phyloP scores from a whole-genome alignment of 129 eudicot genomes.

The Escallonia rubra region DNA sequence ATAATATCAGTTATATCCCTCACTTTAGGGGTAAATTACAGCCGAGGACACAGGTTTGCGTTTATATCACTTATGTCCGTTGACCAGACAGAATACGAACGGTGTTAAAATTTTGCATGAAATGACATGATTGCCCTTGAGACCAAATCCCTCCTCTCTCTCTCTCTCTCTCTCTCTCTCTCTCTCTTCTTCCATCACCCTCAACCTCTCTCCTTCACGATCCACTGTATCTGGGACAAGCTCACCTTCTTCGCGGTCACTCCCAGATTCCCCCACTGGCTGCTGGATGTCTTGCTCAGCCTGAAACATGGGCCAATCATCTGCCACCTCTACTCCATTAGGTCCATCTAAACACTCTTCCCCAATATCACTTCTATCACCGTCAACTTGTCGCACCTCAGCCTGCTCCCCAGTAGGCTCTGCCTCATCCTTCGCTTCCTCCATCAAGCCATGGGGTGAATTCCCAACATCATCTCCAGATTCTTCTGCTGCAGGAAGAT shows the following conservation, averaged over 20 bases:
- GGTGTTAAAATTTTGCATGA: no score
- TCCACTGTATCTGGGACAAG: constrained; percentile 39
- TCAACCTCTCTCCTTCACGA: no score
- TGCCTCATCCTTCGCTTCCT: constrained; percentile 7
- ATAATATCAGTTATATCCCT: no score
- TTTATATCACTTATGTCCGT: no score
- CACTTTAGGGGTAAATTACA: no score
- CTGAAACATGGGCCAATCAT: constrained; percentile 36
- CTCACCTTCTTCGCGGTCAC: constrained; percentile 89
- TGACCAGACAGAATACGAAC: no score
- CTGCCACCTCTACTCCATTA: constrained; percentile 34
- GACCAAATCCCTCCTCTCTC: no score
- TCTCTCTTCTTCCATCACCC: no score
- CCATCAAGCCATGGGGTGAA: constrained; percentile 38
- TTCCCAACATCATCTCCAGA: constrained; percentile 29
- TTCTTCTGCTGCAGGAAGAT: constrained; percentile 33
- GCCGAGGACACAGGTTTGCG: no score
- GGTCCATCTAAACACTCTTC: constrained; percentile 43
- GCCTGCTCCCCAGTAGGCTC: constrained; percentile 14
- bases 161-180: no score
- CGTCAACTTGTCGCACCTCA: constrained; percentile 26
- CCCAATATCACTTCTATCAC: constrained; percentile 23
- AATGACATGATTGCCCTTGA: no score
- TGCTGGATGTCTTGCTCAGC: constrained; percentile 48
- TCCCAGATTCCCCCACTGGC: constrained; percentile 38